Evolutionary conservation across 805 yeast genomes (phyloP), one percentile per base, ranked within the genome.

Genomic region (Suhomyces canberraensis): DNA sequence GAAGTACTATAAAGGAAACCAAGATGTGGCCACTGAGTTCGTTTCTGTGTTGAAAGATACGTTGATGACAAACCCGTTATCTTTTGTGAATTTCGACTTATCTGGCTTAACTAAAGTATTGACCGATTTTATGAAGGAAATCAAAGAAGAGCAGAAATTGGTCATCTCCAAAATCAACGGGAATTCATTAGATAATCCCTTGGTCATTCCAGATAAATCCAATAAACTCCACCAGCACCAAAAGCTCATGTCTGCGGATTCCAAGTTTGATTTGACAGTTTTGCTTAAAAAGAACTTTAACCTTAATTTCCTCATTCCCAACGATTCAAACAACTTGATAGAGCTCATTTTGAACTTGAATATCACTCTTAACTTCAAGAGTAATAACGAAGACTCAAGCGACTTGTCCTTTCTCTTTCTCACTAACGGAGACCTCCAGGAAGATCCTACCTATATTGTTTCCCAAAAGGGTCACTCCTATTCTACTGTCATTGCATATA

Each of bases 1-100:
- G 31, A 76, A 76, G 50, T 67, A 76, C 50, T 66, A 69, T 36
- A 14, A 36, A 6, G 48, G 45, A 4, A 54, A 60, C 40, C 39
- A 46, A 22, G 48, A 40, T 3, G 34, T 47, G 13, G 40, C 58
- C 16, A 31, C 50, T 13, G 43, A 46, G 19, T 57, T 68, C 33
- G 46, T 64, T 3, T 26, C 48, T 11, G 51, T 53, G 11, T 42
- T 68, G 26, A 67, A 64, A 37, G 48, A 52, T 24, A 51, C 52
- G 17, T 52, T 74, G 19, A 57, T 71, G 27, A 52, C 61, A 7
- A 71, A 75, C 39, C 69, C 70, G 0, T 67, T 70, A 19, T 77
- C 87, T 0, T 85, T 86, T 48, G 70, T 77, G 17, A 69, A 77
- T 45, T 61, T 78, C 16, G 83, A 81, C 51, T 61, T 85, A 25